phyloP scores from a whole-genome alignment of 1,284 basidiomycete genomes.

The Cutaneotrichosporon sp. region DNA sequence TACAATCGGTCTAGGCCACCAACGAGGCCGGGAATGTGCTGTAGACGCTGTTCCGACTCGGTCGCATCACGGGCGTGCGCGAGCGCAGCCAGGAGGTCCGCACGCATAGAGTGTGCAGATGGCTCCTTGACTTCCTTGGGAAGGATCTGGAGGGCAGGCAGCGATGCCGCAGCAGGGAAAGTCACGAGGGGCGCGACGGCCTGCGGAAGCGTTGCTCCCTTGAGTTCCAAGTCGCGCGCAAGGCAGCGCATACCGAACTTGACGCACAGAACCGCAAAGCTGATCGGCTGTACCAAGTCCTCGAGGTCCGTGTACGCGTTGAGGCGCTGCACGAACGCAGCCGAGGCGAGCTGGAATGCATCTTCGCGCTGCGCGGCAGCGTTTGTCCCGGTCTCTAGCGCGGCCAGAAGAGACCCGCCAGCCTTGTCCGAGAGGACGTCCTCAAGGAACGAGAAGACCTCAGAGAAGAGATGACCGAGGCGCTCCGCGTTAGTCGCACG shows the following conservation, averaged over 20 bases:
- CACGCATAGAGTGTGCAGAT: conserved; percentile 15
- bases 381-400: conserved; percentile 20
- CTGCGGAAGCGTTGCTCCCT: conserved; percentile 22
- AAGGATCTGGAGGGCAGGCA: conserved; percentile 52
- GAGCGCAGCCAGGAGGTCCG: conserved; percentile 52
- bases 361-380: conserved; percentile 40
- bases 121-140: conserved; percentile 21
- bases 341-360: conserved; percentile 49
- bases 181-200: conserved; percentile 33
- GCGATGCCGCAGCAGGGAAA: conserved; percentile 51
- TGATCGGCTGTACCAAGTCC: conserved; percentile 67
- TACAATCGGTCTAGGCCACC: conserved; percentile 66
- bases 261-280: conserved; percentile 60
- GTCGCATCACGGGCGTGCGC: conserved; percentile 54
- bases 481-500: conserved; percentile 55
- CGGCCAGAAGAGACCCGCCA: conserved; percentile 35
- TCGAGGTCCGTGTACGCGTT: conserved; percentile 52
- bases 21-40: conserved; percentile 46
- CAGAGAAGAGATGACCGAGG: conserved; percentile 74
- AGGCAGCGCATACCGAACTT: conserved; percentile 68
- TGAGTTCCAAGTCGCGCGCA: conserved; percentile 25
- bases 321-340: conserved; percentile 51
- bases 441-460: conserved; percentile 63
- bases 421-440: conserved; percentile 37
- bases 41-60: conserved; percentile 17